Conservation (phyloP, 2,329 filamentous ascomycete genomes). For the Colletotrichum lentis region DNA sequence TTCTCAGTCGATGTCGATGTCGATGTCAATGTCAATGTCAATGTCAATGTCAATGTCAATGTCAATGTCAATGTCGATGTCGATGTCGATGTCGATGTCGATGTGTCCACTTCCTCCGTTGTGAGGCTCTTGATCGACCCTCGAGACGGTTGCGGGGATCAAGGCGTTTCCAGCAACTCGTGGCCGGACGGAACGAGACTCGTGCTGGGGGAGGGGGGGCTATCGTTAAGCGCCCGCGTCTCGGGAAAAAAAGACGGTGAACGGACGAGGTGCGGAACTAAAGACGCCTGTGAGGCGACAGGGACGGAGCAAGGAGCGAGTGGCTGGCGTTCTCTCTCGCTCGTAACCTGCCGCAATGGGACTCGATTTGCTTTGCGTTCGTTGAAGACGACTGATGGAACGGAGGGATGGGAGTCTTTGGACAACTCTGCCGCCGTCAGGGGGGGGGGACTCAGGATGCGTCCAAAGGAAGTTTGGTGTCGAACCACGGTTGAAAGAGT, state of each 20-base stretch:
- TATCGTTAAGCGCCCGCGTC: slow-evolving; percentile 1
- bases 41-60: too few relatives aligned
- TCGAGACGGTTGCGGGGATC: background rate
- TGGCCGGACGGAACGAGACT: background rate
- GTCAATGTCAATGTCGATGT: too few relatives aligned
- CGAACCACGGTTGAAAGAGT: too few relatives aligned
- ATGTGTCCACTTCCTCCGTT: background rate
- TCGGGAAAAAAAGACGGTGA: slow-evolving; percentile 36
- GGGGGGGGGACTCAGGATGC: too few relatives aligned
- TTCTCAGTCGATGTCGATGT: background rate
- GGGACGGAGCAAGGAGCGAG: background rate
- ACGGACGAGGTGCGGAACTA: background rate
- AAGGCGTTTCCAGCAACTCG: background rate
- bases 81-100: too few relatives aligned
- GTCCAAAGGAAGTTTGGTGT: too few relatives aligned
- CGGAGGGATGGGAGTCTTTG: too few relatives aligned
- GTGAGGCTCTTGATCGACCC: slow-evolving; percentile 1
- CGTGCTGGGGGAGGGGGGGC: too few relatives aligned
- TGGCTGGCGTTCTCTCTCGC: background rate
- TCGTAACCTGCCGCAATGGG: slow-evolving; percentile 23
- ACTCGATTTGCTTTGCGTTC: slow-evolving; percentile 2
- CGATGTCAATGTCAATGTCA: background rate
- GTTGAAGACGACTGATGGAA: too few relatives aligned
- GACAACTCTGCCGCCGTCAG: too few relatives aligned
- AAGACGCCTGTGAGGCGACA: slow-evolving; percentile 13